Evolutionary conservation across 2,329 filamentous ascomycete species (phyloP).

Genomic region (Colletotrichum falcatum): DNA sequence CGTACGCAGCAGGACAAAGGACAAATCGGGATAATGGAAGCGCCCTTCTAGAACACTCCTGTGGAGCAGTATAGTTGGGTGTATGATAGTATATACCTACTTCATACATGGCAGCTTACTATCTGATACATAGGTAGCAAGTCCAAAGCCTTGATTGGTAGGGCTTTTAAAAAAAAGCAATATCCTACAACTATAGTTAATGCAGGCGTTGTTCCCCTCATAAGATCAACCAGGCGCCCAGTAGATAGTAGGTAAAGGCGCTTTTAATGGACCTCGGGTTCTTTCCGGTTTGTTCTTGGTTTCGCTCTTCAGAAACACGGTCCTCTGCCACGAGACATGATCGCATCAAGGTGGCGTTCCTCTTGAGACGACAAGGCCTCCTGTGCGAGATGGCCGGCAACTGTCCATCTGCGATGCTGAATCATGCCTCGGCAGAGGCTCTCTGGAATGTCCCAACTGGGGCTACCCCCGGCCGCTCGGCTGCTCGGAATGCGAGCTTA

Average conservation of each 20-base stretch:
- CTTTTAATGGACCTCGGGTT: no score
- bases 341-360: not conserved
- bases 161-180: no score
- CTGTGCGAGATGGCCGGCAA: not conserved
- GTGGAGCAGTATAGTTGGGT: not conserved
- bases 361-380: not conserved
- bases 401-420: no score
- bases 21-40: rapidly evolving
- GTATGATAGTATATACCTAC: no score
- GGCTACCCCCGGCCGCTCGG: no score
- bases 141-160: not conserved
- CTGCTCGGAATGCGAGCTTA: not conserved
- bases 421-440: not conserved
- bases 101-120: not conserved
- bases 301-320: not conserved
- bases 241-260: no score
- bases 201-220: no score
- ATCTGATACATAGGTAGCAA: not conserved
- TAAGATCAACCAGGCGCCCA: no score
- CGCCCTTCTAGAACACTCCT: no score
- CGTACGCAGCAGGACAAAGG: not conserved
- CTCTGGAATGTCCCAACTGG: not conserved
- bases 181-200: no score
- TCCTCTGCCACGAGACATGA: not conserved
- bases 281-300: not conserved